Evolutionary conservation across 1,139 yeast genomes (phyloP).

Genomic region (Pichia sp.): DNA sequence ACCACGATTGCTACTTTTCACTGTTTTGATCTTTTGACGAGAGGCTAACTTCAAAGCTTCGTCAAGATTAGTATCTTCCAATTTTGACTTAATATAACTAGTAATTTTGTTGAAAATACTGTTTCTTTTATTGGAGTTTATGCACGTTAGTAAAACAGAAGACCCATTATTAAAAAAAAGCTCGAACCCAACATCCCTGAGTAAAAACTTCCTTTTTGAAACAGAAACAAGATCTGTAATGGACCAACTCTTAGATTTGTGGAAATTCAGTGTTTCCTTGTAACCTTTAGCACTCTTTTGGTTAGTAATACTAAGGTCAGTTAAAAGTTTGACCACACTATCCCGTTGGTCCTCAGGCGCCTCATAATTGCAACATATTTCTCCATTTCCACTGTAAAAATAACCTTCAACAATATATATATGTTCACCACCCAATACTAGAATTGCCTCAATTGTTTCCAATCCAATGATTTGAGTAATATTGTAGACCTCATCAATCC

Average conservation of each 20-base stretch:
- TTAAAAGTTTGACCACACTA: conserved; percentile 58
- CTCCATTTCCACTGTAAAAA: conserved; percentile 50
- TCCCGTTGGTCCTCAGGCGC: conserved; percentile 60
- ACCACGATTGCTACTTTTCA: neutral
- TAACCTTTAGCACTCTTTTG: conserved; percentile 19
- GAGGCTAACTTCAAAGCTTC: conserved; percentile 49
- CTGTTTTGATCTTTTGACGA: conserved; percentile 17
- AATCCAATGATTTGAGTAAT: conserved; percentile 69
- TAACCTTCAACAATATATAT: conserved; percentile 67
- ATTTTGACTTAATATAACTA: conserved; percentile 42
- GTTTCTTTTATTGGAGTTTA: conserved; percentile 51
- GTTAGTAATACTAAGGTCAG: conserved; percentile 27
- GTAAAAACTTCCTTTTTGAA: conserved; percentile 66
- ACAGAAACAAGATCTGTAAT: conserved; percentile 49
- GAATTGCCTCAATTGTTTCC: conserved; percentile 65
- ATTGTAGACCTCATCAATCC: conserved; percentile 66
- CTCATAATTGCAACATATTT: conserved; percentile 64
- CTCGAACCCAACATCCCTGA: conserved; percentile 76
- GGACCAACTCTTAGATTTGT: conserved; percentile 17
- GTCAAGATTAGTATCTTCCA: conserved; percentile 47
- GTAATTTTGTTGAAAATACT: conserved; percentile 46
- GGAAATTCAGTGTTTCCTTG: conserved; percentile 30
- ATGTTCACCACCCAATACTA: conserved; percentile 61
- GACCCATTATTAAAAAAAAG: conserved; percentile 70
- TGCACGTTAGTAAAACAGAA: conserved; percentile 57